Evolutionary conservation across 2,329 filamentous ascomycete genomes (phyloP).

Genomic region (Fusarium oligoseptatum): DNA sequence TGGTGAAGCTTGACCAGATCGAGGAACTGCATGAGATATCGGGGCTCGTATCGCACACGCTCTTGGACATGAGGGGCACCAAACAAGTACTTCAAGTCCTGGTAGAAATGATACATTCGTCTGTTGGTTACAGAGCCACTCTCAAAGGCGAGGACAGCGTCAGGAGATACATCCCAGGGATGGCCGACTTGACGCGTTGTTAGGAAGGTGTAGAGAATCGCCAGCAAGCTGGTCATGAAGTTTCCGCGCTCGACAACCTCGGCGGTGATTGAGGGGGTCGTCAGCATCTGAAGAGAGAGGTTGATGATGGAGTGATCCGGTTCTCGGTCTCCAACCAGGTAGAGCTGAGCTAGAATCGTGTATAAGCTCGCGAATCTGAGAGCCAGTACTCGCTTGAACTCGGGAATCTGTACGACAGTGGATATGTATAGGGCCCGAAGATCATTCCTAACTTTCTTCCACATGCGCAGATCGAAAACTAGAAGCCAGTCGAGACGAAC

Average conservation of each 20-base stretch:
- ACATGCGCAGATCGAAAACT: constrained; percentile 92
- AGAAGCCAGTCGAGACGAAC: constrained; percentile 95
- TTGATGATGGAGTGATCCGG: constrained; percentile 99
- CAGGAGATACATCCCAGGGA: constrained; percentile 87
- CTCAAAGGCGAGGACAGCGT: constrained; percentile 91
- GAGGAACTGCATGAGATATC: constrained; percentile 93
- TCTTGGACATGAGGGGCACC: constrained; percentile 90
- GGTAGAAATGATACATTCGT: constrained; percentile 97
- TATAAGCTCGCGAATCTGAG: constrained; percentile 96
- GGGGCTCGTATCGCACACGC: constrained; percentile 82
- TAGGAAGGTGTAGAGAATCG: constrained; percentile 96
- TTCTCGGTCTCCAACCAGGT: constrained; percentile 94
- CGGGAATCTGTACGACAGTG: constrained; percentile 92
- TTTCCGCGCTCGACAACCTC: constrained; percentile 96
- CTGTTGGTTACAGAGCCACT: constrained; percentile 94
- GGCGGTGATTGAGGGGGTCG: constrained; percentile 94
- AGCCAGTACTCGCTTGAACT: constrained; percentile 95
- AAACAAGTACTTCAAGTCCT: constrained; percentile 92
- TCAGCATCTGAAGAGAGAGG: constrained; percentile 94
- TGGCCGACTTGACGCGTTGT: constrained; percentile 96
- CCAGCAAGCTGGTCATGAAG: constrained; percentile 94
- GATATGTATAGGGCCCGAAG: constrained; percentile 95
- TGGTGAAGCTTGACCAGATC: constrained; percentile 97
- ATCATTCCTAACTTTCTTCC: constrained; percentile 94
- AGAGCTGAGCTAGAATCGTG: constrained; percentile 92